Conservation (phyloP, 306 rosid species). For the Ammopiptanthus mongolicus region DNA sequence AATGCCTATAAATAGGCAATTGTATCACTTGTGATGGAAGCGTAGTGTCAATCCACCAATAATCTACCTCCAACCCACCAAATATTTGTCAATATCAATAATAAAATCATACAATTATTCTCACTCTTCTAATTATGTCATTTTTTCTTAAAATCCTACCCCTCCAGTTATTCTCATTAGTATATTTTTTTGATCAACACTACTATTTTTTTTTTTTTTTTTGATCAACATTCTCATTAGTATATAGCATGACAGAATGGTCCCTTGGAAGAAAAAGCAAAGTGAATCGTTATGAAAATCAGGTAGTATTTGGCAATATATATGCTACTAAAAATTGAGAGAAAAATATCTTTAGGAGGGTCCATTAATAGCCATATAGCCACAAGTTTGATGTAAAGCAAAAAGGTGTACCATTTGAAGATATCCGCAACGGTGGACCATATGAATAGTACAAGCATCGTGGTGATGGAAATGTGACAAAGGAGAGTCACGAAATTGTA, state of each 20-base stretch:
- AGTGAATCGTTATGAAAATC: neutral
- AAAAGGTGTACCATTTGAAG: slow-evolving; percentile 47
- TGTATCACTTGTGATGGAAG: too few species aligned
- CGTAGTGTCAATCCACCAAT: too few species aligned
- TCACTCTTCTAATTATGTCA: too few species aligned
- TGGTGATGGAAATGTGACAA: slow-evolving; percentile 64
- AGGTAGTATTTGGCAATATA: neutral
- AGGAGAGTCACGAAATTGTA: slow-evolving; percentile 64
- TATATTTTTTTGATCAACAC: too few species aligned
- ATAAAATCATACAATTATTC: too few species aligned
- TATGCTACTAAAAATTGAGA: neutral
- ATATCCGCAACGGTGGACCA: slow-evolving; percentile 51
- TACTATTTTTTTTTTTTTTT: too few species aligned
- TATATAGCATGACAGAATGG: neutral
- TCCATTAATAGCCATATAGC: neutral
- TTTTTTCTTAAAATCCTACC: too few species aligned
- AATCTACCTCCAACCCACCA: too few species aligned
- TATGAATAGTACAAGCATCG: slow-evolving; percentile 58
- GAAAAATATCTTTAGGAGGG: neutral
- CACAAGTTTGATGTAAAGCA: neutral
- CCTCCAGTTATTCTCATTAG: too few species aligned
- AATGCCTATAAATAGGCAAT: too few species aligned
- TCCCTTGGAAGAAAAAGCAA: neutral
- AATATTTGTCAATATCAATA: too few species aligned
- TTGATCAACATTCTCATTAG: too few species aligned